Conservation (phyloP, 371 early-diverging fungal species). For the Mucor circinelloides region DNA sequence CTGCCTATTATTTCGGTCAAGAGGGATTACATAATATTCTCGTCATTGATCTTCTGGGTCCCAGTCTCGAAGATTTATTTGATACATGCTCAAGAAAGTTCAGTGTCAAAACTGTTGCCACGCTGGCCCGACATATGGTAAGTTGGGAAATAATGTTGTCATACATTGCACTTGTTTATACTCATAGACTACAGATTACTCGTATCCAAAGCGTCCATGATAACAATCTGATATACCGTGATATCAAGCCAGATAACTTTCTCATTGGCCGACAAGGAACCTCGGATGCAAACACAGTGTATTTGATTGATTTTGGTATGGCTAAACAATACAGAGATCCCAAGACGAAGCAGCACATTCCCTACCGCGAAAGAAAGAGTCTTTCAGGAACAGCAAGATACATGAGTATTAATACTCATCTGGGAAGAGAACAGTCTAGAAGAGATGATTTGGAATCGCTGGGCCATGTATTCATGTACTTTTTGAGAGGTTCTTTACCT, state of each 20-base stretch:
- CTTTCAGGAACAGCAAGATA: constrained; percentile 98
- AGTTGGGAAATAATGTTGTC: background rate
- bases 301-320: constrained; percentile 97
- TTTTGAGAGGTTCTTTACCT: constrained; percentile 93
- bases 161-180: background rate
- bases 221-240: constrained; percentile 94
- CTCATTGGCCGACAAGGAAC: constrained; percentile 85
- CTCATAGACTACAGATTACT: constrained; percentile 59
- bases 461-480: constrained; percentile 98
- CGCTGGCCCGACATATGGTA: constrained; percentile 95
- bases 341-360: constrained; percentile 92
- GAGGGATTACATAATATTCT: constrained; percentile 94
- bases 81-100: constrained; percentile 92
- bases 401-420: constrained; percentile 92
- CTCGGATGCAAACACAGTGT: constrained; percentile 65
- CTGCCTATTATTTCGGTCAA: constrained; percentile 91
- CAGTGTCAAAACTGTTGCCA: constrained; percentile 88
- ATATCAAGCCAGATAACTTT: constrained; percentile 99
- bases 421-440: constrained; percentile 92
- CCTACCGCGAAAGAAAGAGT: constrained; percentile 89
- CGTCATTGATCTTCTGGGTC: constrained; percentile 96
- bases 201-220: constrained; percentile 95
- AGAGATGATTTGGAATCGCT: constrained; percentile 98
- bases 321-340: constrained; percentile 95
- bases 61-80: constrained; percentile 94